Evolutionary conservation across 2,329 filamentous ascomycete species (phyloP), one percentile per base, ranked within the genome.

Genomic region (Coniochaeta hoffmannii): DNA sequence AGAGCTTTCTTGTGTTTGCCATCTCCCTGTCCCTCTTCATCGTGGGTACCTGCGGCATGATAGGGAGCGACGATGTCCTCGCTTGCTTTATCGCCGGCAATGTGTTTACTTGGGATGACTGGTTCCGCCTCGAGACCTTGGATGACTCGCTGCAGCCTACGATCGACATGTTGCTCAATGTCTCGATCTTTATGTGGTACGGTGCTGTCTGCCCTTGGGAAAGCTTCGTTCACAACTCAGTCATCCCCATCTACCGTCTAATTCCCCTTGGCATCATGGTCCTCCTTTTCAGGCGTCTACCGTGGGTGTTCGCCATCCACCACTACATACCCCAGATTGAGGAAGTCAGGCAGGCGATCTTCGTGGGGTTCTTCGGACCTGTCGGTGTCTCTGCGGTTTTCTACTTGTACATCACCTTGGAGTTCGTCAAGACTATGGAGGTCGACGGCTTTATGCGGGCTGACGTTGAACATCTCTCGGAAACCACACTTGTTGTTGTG

Each of bases 131-230:
- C 1, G 89, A 95, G 69, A 97, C 92, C 0, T 75, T 87, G 63
- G 92, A 96, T 62, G 93, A 97, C 65, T 92, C 89, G 1, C 79
- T 97, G n/a, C 91, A 97, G 67, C 91, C 91, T 0, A 96, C 91
- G 0, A 88, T 97, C 49, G 91, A 97, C 68, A 96, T 96, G 90
- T 78, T 97, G 1, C 85, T 97, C 56, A 97, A 97, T 66, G 83
- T 95, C 3, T 78, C 86, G 17, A 81, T 97, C 36, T 97, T 97
- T 68, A 83, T 96, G 70, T 97, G 90, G 91, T 93, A 89, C 63
- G 91, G 91, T 3, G 89, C 90, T 0, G 82, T 92, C 11, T 89
- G 87, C 57, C 92, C 92, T 0, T 97, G 92, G 92, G 68, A 75
- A 4, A 74, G 73, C 26, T 96, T 97, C 61, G 70, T 78, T 1